A percentile compares a stretch with the other conserved stretches of the same genome.
Evolutionary conservation across 2,329 filamentous ascomycete genomes (phyloP).

Genomic region (Dactylellina cionopaga): DNA sequence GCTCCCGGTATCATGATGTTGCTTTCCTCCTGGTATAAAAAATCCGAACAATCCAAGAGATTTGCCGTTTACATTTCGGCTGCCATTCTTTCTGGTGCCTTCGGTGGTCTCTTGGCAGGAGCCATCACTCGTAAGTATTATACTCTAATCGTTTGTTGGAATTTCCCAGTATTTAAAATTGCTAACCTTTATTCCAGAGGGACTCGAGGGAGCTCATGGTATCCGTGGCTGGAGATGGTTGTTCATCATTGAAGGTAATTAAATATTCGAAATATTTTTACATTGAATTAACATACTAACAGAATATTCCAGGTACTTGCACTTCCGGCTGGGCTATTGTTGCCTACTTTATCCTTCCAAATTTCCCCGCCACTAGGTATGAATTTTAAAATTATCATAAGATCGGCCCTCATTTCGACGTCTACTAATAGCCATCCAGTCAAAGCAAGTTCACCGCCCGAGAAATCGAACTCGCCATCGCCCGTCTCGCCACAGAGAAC

Average conservation of each 20-base stretch:
- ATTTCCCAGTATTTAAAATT: background rate
- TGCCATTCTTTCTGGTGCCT: conserved; percentile 67
- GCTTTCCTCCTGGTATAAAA: conserved; percentile 70
- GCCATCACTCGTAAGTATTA: conserved; percentile 62
- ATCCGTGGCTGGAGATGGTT: conserved; percentile 67
- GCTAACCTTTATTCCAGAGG: conserved; percentile 29
- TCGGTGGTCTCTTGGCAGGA: conserved; percentile 64
- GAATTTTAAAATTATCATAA: too few species aligned
- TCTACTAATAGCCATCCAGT: too few species aligned
- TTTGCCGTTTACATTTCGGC: conserved; percentile 70
- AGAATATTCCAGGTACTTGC: too few species aligned
- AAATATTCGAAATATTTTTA: too few species aligned
- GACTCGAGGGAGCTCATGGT: conserved; percentile 63
- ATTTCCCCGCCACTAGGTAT: conserved; percentile 66
- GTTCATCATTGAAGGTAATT: conserved; percentile 64
- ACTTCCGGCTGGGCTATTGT: conserved; percentile 63
- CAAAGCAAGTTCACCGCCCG: conserved; percentile 59
- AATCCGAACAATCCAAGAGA: conserved; percentile 68
- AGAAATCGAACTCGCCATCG: conserved; percentile 63
- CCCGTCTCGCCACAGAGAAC: conserved; percentile 63
- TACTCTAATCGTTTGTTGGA: too few species aligned
- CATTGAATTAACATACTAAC: conserved; percentile 58
- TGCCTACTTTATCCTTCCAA: conserved; percentile 64
- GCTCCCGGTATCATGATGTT: conserved; percentile 68
- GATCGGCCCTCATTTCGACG: too few species aligned